phyloP scores from a whole-genome alignment of 768 basidiomycete species.

The Auriscalpium microsporum region DNA sequence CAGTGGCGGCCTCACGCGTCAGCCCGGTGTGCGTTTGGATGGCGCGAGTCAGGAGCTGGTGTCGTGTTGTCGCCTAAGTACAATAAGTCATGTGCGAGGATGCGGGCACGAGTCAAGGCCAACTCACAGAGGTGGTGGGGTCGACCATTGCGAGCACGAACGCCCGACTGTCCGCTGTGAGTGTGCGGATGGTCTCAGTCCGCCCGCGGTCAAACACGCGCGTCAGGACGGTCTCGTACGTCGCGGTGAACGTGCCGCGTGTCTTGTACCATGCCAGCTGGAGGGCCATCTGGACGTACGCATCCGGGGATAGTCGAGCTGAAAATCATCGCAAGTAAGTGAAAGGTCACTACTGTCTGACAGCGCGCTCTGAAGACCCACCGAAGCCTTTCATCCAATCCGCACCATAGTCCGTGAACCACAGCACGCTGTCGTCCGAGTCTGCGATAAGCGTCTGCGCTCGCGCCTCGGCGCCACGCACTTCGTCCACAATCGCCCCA shows the following conservation, averaged over 20 bases:
- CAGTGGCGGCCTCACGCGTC: slow-evolving; percentile 70
- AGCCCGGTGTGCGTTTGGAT: slow-evolving; percentile 61
- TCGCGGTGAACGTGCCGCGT: slow-evolving; percentile 67
- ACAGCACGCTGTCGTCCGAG: slow-evolving; percentile 74
- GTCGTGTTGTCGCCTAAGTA: slow-evolving; percentile 23
- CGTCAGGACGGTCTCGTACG: slow-evolving; percentile 89
- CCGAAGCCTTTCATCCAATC: slow-evolving; percentile 79
- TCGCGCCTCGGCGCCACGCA: slow-evolving; percentile 41
- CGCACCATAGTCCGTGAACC: slow-evolving; percentile 75
- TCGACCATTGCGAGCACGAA: slow-evolving; percentile 76
- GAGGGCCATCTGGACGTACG: slow-evolving; percentile 84
- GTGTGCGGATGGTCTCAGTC: slow-evolving; percentile 80
- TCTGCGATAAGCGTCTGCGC: slow-evolving; percentile 56
- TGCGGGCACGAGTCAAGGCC: neutral
- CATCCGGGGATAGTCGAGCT: slow-evolving; percentile 64
- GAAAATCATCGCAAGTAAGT: neutral
- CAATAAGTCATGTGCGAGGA: too few relatives aligned
- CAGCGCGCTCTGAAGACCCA: slow-evolving; percentile 26
- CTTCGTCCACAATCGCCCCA: slow-evolving; percentile 45
- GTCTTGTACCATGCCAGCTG: slow-evolving; percentile 87
- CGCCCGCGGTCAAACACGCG: slow-evolving; percentile 80
- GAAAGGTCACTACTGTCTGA: neutral
- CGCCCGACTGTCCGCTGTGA: slow-evolving; percentile 61
- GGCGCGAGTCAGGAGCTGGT: slow-evolving; percentile 54
- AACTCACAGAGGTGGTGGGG: slow-evolving; percentile 38